Percentiles rank a stretch among this genome's conserved stretches.
phyloP scores from a whole-genome alignment of 2,329 filamentous ascomycete genomes.

The Colletotrichum endophyticum region DNA sequence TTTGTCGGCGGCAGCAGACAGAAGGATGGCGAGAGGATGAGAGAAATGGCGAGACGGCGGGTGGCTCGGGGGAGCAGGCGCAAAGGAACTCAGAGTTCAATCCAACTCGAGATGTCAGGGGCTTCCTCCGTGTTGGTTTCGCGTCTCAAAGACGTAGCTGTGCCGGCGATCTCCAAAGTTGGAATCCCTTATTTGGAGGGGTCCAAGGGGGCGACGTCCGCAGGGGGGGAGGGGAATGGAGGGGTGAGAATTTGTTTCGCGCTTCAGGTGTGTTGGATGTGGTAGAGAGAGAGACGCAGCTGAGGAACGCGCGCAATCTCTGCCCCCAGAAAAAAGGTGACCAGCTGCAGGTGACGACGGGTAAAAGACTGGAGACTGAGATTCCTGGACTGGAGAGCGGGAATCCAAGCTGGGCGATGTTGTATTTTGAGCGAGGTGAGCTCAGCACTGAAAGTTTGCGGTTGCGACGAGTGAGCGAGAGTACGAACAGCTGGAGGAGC shows the following conservation, averaged over 20 bases:
- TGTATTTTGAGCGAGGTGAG: not conserved
- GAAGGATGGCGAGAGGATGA: not conserved
- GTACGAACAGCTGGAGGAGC: not conserved
- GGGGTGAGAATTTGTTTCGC: constrained; percentile 18
- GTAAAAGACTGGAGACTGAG: not conserved
- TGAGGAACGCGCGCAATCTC: constrained; percentile 17
- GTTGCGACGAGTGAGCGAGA: not conserved
- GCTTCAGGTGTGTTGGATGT: constrained; percentile 19
- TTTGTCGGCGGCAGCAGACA: not conserved
- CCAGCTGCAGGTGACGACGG: not conserved
- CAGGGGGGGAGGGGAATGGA: constrained; percentile 15
- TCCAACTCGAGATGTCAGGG: constrained; percentile 19
- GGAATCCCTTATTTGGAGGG: constrained; percentile 21
- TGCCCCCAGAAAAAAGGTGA: not conserved
- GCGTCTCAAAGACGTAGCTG: constrained; percentile 17
- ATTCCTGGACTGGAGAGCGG: not conserved
- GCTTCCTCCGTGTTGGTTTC: constrained; percentile 18
- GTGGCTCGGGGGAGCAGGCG: not conserved
- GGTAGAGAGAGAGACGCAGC: not conserved
- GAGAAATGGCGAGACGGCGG: not conserved
- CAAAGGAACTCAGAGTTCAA: constrained; percentile 1
- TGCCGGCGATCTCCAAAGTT: constrained; percentile 17
- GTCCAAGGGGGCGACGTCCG: constrained; percentile 7
- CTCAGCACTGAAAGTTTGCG: not conserved
- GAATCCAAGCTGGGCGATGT: not conserved